These are phyloP conservation scores for Fusarium musae DNA, from an alignment of 2,329 filamentous ascomycete genomes.

Conservation along the genomic window DNA sequence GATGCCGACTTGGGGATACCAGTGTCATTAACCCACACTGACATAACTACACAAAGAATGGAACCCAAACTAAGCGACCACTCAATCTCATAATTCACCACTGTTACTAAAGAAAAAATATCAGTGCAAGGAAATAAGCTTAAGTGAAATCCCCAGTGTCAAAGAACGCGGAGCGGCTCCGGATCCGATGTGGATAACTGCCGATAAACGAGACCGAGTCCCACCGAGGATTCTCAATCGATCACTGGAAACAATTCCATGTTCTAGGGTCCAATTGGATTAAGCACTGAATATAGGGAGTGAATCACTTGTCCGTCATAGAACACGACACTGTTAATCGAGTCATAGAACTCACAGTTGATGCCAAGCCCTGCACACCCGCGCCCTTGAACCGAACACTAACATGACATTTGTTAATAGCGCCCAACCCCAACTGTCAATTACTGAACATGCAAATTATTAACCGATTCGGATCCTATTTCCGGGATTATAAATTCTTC, in stretches of 20 bases:
- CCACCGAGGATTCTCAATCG: slow-evolving; percentile 2
- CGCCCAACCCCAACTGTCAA: slow-evolving; percentile 7
- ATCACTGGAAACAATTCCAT: slow-evolving; percentile 8
- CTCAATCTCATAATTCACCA: neutral
- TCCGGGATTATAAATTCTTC: slow-evolving; percentile 23
- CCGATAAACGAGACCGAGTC: neutral
- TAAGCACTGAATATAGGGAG: neutral
- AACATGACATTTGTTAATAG: slow-evolving; percentile 7
- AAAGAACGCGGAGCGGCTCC: neutral
- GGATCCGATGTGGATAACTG: neutral
- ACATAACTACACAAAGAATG: neutral
- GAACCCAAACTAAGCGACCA: neutral
- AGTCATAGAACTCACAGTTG: slow-evolving; percentile 5
- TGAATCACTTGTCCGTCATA: slow-evolving; percentile 10
- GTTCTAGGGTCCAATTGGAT: neutral
- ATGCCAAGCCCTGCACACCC: slow-evolving; percentile 20
- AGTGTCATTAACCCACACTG: neutral
- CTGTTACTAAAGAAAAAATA: neutral
- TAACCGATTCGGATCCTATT: slow-evolving; percentile 23
- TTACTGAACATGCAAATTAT: neutral
- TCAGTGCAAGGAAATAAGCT: neutral
- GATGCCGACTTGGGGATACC: neutral
- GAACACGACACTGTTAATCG: neutral
- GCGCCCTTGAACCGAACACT: neutral
- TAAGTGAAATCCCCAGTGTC: neutral